Conservation (phyloP, 1,139 yeast species). For the Casaregolazyma lundiana region DNA sequence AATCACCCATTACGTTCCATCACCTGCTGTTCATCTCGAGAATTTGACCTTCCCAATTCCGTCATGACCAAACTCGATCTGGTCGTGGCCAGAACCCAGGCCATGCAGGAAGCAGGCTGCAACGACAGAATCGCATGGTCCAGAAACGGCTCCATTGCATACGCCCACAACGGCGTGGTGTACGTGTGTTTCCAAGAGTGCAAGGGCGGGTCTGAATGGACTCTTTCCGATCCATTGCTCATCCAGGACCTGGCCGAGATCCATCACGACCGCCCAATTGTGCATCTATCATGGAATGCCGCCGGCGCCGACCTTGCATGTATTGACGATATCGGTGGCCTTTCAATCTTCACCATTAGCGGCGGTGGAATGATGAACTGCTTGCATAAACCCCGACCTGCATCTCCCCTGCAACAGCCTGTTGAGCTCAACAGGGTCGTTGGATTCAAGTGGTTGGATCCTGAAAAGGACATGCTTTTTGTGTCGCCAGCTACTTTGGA, state of each 20-base stretch:
- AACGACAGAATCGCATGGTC: slow-evolving; percentile 57
- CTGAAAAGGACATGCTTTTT: slow-evolving; percentile 52
- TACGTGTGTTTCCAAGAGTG: slow-evolving; percentile 59
- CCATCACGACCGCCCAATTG: slow-evolving; percentile 27
- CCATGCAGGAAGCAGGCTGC: slow-evolving; percentile 10
- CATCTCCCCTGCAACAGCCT: slow-evolving; percentile 17
- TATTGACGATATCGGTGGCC: slow-evolving; percentile 38
- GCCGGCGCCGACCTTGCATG: slow-evolving; percentile 40
- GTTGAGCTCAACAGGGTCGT: slow-evolving; percentile 36
- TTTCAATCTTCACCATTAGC: slow-evolving; percentile 32
- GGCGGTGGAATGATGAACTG: slow-evolving; percentile 25
- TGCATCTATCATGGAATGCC: slow-evolving; percentile 40
- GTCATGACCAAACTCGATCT: slow-evolving; percentile 2
- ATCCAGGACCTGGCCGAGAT: slow-evolving; percentile 20
- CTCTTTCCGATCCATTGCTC: slow-evolving; percentile 49
- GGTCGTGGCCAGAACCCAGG: slow-evolving; percentile 2
- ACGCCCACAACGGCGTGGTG: slow-evolving; percentile 40
- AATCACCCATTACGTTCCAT: too few species aligned
- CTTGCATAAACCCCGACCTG: slow-evolving; percentile 22
- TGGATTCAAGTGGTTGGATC: slow-evolving; percentile 64
- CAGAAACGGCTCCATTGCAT: slow-evolving; percentile 68
- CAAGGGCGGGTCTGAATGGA: slow-evolving; percentile 62
- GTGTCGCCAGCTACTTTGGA: slow-evolving; percentile 26
- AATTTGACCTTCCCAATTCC: not conserved
- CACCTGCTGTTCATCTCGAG: too few species aligned